Evolutionary conservation across 805 yeast genomes (phyloP), one percentile per base, ranked within the genome.

Genomic region (Metschnikowia lochheadii): DNA sequence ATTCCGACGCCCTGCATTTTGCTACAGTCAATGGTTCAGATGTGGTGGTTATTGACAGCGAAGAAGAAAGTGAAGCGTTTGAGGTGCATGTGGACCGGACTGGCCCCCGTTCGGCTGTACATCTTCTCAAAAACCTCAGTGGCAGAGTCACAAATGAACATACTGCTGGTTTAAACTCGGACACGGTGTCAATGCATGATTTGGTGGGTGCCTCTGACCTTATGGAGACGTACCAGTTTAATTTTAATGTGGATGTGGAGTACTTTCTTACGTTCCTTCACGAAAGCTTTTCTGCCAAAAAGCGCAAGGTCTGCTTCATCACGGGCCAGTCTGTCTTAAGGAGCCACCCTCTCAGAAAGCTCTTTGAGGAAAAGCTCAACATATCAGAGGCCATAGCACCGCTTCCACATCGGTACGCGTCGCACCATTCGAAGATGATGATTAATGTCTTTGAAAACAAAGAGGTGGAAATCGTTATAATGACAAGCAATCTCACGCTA

Each of bases 381-480:
- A 49, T 71, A 13, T 39, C 55, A 5, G 67, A 68, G 49, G 58
- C 78, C 1, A 56, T 72, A 13, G 76, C 70, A 10, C 62, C 50
- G 50, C 57, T 61, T 44, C 72, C 69, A 10, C 69, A 53, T 53
- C 56, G 62, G 29, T 76, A 49, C 57, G 78, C 67, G n/a, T 65
- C 67, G 3, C 90, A 85, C 62, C 92, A 85, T 62, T 76, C 88
- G 1, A 85, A 85, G 60, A 67, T 85, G 77, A 81, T 85, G 73
- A 66, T 85, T 13, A 84, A 84, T 58, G 67, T 77, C 50, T 82
- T 72, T 57, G 61, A 61, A 2, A 79, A 79, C 53, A 68, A 67
- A 15, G 64, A 75, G 0, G 63, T 76, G 32, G 82, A 79, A 58
- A 63, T 85, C 0, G 80, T 79, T 20, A 67, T 85, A 21, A 79